A percentile compares a stretch with the other conserved stretches of the same genome.
phyloP scores from a whole-genome alignment of 1,284 basidiomycete species.

The Moesziomyces antarcticus region DNA sequence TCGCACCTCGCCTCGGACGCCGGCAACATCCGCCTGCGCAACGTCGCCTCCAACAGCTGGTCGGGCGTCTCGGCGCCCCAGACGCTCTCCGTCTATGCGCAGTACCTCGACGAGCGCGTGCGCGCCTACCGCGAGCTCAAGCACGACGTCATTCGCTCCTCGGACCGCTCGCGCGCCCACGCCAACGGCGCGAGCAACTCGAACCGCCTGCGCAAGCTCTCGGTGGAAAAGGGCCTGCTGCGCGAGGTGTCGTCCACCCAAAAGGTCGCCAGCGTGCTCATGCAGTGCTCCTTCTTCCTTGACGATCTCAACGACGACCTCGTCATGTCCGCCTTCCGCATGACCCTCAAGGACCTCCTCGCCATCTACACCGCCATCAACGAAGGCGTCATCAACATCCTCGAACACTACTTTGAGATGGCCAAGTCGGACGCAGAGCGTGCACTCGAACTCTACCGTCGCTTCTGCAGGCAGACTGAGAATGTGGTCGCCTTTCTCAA shows the following conservation, averaged over 20 bases:
- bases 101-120: slow-evolving; percentile 89
- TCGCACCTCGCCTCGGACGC: slow-evolving; percentile 75
- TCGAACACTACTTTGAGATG: slow-evolving; percentile 99
- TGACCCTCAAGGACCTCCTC: slow-evolving; percentile 96
- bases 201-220: slow-evolving; percentile 83
- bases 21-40: slow-evolving; percentile 81
- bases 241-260: slow-evolving; percentile 92
- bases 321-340: slow-evolving; percentile 85
- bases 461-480: slow-evolving; percentile 95
- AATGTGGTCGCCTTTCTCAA: slow-evolving; percentile 91
- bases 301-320: slow-evolving; percentile 93
- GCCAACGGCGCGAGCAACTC: slow-evolving; percentile 59
- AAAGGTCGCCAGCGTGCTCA: slow-evolving; percentile 83
- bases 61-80: slow-evolving; percentile 73
- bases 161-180: slow-evolving; percentile 77
- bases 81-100: slow-evolving; percentile 86
- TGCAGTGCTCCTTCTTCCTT: slow-evolving; percentile 92
- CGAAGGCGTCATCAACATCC: slow-evolving; percentile 95
- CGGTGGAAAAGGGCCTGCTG: slow-evolving; percentile 93
- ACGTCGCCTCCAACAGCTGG: slow-evolving; percentile 71
- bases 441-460: slow-evolving; percentile 88
- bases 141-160: slow-evolving; percentile 90
- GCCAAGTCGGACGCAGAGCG: slow-evolving; percentile 87
- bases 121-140: slow-evolving; percentile 89
- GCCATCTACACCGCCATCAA: slow-evolving; percentile 96